Percentiles rank a stretch among this genome's conserved stretches.
Evolutionary conservation across 768 basidiomycete species (phyloP).

Genomic region (Favolaschia claudopus): DNA sequence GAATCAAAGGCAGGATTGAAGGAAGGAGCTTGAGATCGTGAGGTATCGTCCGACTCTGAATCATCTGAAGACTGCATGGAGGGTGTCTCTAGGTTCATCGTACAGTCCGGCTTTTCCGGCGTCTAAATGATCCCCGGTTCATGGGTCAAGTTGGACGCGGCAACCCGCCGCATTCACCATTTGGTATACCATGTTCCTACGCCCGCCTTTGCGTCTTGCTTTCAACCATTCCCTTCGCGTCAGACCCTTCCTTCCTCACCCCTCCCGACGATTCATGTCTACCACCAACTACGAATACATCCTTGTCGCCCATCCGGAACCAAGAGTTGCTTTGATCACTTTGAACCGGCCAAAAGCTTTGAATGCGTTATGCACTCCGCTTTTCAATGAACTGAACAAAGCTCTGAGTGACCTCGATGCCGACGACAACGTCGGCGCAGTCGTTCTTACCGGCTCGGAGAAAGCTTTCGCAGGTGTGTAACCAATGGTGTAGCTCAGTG

Average conservation of each 20-base stretch:
- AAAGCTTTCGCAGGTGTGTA: slow-evolving; percentile 90
- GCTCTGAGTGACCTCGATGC: slow-evolving; percentile 75
- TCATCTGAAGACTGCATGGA: slow-evolving; percentile 23
- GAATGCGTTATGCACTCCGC: slow-evolving; percentile 84
- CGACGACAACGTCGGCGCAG: slow-evolving; percentile 77
- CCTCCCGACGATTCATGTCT: slow-evolving; percentile 54
- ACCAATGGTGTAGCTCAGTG: background rate
- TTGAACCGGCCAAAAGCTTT: slow-evolving; percentile 90
- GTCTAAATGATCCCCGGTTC: too few relatives aligned
- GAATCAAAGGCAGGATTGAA: slow-evolving; percentile 60
- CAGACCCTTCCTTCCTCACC: slow-evolving; percentile 6
- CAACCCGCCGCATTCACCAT: background rate
- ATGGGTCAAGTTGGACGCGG: too few relatives aligned
- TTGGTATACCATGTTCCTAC: background rate
- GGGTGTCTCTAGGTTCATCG: too few relatives aligned
- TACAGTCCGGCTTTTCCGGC: too few relatives aligned
- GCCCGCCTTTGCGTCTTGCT: background rate
- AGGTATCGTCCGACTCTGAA: background rate
- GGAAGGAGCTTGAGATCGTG: background rate
- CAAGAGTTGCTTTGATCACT: slow-evolving; percentile 79
- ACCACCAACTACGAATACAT: slow-evolving; percentile 71
- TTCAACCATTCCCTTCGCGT: slow-evolving; percentile 1
- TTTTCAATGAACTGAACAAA: slow-evolving; percentile 83
- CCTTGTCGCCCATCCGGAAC: slow-evolving; percentile 71
- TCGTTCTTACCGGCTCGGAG: slow-evolving; percentile 93